These are phyloP conservation scores for Lasiosphaeriaceae sp. DNA, from an alignment of 495 filamentous ascomycete species.

Conservation along the genomic window DNA sequence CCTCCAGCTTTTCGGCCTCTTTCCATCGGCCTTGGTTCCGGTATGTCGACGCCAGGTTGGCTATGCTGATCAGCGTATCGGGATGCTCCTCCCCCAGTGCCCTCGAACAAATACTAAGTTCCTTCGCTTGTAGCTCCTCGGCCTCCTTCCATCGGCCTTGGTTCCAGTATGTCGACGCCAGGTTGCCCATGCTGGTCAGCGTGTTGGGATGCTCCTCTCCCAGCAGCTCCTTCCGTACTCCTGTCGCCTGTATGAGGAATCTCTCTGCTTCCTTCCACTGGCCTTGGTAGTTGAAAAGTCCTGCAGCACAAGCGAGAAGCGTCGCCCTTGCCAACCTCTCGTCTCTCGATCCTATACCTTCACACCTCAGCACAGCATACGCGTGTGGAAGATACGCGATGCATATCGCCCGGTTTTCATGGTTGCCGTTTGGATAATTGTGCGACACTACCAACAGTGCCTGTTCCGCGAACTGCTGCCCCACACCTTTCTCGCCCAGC, in stretches of 20 bases:
- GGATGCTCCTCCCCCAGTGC: too few species aligned
- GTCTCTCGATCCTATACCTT: neutral
- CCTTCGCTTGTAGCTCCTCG: too few species aligned
- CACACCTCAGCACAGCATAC: conserved; percentile 19
- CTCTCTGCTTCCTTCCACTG: conserved; percentile 36
- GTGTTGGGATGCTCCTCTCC: conserved; percentile 37
- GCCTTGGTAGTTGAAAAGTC: conserved; percentile 26
- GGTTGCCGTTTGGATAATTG: conserved; percentile 30
- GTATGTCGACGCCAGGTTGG: too few species aligned
- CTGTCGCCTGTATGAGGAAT: conserved; percentile 27
- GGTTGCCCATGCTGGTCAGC: conserved; percentile 36
- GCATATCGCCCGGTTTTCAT: conserved; percentile 35
- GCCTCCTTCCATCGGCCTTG: too few species aligned
- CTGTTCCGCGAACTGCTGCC: conserved; percentile 26
- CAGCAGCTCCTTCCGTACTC: conserved; percentile 23
- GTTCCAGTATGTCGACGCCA: conserved; percentile 41
- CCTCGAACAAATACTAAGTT: too few species aligned
- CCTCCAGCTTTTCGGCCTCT: too few species aligned
- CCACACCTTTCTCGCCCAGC: conserved; percentile 27
- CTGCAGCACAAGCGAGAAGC: neutral
- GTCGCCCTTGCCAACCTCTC: neutral
- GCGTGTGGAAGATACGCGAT: conserved; percentile 36
- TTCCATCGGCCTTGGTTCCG: too few species aligned
- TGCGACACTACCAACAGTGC: conserved; percentile 29
- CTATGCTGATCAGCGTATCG: too few species aligned